Conservation (phyloP, 2,329 filamentous ascomycete genomes). For the Fonsecaea pedrosoi region DNA sequence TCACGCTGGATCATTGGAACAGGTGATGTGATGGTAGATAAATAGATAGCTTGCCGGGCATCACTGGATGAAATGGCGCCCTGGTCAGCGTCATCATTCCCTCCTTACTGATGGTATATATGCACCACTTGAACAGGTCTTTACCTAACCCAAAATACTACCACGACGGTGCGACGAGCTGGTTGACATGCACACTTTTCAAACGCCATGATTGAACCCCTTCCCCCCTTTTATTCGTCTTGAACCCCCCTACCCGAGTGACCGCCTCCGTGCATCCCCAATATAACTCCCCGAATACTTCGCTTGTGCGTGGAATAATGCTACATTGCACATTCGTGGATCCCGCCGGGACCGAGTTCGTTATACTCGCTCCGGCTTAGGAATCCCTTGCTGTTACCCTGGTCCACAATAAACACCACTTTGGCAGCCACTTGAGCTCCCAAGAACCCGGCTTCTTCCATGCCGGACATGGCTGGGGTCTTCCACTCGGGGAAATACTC, state of each 20-base stretch:
- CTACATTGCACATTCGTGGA: conserved; percentile 62
- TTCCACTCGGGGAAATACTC: conserved; percentile 93
- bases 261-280: not conserved
- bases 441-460: conserved; percentile 84
- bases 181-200: not conserved
- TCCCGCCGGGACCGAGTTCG: conserved; percentile 68
- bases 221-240: not conserved
- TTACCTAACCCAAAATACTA: not conserved
- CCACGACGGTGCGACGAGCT: not conserved
- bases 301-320: not conserved
- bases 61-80: not conserved
- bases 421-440: conserved; percentile 86
- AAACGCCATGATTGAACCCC: not conserved
- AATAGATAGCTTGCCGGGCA: not conserved
- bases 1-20: too few species aligned
- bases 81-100: not conserved
- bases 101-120: not conserved
- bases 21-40: not conserved
- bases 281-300: not conserved
- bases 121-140: not conserved
- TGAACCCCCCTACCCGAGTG: not conserved
- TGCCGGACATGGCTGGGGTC: conserved; percentile 65
- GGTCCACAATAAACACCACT: conserved; percentile 73
- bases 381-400: conserved; percentile 71
- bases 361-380: conserved; percentile 73